Evolutionary conservation across 2,329 filamentous ascomycete genomes (phyloP).

Genomic region (Penicillium sp.): DNA sequence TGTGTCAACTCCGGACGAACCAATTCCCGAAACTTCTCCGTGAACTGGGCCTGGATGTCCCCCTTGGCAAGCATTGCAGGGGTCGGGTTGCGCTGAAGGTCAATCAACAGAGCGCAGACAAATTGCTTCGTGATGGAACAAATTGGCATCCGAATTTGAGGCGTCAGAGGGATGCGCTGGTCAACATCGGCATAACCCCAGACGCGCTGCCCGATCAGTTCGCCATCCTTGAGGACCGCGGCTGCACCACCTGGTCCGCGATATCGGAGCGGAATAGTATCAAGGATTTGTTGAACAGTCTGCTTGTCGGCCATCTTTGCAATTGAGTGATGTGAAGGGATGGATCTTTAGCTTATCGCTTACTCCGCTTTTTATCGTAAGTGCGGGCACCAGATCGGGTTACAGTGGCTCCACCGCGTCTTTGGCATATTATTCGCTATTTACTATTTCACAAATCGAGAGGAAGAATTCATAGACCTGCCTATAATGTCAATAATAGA

Average conservation of each 20-base stretch:
- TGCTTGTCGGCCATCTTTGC: conserved; percentile 11
- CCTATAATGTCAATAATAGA: too few relatives aligned
- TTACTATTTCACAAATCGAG: too few relatives aligned
- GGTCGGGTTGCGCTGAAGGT: conserved; percentile 37
- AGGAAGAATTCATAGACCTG: too few relatives aligned
- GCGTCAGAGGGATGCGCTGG: conserved; percentile 36
- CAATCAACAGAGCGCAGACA: conserved; percentile 39
- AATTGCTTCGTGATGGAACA: conserved; percentile 53
- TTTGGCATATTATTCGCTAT: too few relatives aligned
- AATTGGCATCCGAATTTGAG: conserved; percentile 44
- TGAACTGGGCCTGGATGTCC: conserved; percentile 33
- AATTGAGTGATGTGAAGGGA: background rate
- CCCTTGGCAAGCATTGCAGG: conserved; percentile 27
- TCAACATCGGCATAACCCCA: conserved; percentile 50
- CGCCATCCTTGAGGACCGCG: conserved; percentile 46
- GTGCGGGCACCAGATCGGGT: background rate
- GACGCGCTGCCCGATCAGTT: conserved; percentile 38
- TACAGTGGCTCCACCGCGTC: too few relatives aligned
- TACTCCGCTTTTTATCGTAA: conserved; percentile 13
- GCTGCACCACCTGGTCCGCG: conserved; percentile 46
- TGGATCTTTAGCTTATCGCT: background rate
- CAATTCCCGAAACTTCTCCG: conserved; percentile 26
- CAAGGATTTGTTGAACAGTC: conserved; percentile 16
- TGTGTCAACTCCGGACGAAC: conserved; percentile 25
- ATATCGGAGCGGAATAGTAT: conserved; percentile 20